phyloP scores from a whole-genome alignment of 2,329 filamentous ascomycete species.

The Aureobasidium sp. region DNA sequence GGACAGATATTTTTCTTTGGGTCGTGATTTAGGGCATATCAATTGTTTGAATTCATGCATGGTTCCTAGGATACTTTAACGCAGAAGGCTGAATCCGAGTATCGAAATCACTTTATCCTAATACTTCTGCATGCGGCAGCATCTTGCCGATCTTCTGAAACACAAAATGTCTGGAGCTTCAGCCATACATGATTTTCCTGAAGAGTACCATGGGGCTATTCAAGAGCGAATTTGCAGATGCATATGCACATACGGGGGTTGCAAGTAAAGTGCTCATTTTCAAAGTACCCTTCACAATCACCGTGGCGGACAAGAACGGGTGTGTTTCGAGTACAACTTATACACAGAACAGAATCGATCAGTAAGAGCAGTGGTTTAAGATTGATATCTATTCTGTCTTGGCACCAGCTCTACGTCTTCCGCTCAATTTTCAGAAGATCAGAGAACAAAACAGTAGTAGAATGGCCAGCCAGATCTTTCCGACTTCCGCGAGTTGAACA shows the following conservation, averaged over 20 bases:
- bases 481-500: neutral
- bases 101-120: neutral
- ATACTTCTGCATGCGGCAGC: neutral
- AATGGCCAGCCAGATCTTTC: neutral
- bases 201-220: neutral
- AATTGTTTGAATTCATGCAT: neutral
- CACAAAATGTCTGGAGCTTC: neutral
- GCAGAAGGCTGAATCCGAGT: neutral
- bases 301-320: neutral
- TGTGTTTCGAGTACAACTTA: neutral
- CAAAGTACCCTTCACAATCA: neutral
- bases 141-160: slow-evolving; percentile 4
- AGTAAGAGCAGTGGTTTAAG: too few species aligned
- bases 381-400: neutral
- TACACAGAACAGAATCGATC: too few species aligned
- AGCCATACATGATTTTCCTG: neutral
- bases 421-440: neutral
- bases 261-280: neutral
- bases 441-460: neutral
- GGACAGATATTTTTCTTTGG: neutral
- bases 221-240: neutral
- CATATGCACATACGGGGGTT: neutral
- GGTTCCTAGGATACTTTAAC: neutral
- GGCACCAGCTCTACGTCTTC: neutral
- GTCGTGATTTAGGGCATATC: neutral